phyloP scores from a whole-genome alignment of 1,284 basidiomycete species.

The Erythrobasidium hasegawianum region DNA sequence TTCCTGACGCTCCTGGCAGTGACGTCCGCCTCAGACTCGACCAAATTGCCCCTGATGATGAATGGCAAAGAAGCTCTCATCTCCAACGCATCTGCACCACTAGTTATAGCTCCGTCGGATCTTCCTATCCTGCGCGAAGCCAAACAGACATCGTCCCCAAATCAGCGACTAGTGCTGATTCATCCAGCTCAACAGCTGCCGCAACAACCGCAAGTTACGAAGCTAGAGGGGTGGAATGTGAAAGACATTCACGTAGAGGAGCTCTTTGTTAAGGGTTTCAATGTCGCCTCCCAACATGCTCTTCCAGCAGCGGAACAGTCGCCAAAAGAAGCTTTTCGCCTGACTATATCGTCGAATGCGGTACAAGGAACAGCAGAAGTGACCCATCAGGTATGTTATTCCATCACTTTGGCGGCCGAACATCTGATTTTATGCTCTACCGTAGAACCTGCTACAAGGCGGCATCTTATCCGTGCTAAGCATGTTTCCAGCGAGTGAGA shows the following conservation, averaged over 20 bases:
- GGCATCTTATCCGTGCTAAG: slow-evolving; percentile 25
- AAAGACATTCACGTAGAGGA: too few relatives aligned
- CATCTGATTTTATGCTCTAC: neutral
- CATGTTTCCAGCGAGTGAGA: slow-evolving; percentile 23
- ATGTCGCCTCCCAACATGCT: neutral
- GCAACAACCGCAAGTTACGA: neutral
- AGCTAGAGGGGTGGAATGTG: too few relatives aligned
- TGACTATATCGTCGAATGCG: neutral
- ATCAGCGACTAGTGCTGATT: neutral
- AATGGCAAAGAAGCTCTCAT: neutral
- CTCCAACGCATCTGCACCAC: neutral
- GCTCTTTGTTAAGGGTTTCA: too few relatives aligned
- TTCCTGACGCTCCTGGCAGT: slow-evolving; percentile 17
- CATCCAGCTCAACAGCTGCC: neutral
- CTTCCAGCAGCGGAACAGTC: neutral
- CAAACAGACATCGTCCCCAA: slow-evolving; percentile 1
- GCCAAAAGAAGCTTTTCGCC: neutral
- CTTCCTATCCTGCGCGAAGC: neutral
- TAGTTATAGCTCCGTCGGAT: slow-evolving; percentile 9
- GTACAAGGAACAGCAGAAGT: neutral
- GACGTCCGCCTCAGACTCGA: neutral
- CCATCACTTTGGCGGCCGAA: neutral
- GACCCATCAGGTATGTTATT: slow-evolving; percentile 11
- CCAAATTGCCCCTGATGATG: slow-evolving; percentile 18
- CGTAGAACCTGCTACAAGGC: slow-evolving; percentile 25